phyloP scores from a whole-genome alignment of 1,284 basidiomycete genomes.

The Marasmius oreades region DNA sequence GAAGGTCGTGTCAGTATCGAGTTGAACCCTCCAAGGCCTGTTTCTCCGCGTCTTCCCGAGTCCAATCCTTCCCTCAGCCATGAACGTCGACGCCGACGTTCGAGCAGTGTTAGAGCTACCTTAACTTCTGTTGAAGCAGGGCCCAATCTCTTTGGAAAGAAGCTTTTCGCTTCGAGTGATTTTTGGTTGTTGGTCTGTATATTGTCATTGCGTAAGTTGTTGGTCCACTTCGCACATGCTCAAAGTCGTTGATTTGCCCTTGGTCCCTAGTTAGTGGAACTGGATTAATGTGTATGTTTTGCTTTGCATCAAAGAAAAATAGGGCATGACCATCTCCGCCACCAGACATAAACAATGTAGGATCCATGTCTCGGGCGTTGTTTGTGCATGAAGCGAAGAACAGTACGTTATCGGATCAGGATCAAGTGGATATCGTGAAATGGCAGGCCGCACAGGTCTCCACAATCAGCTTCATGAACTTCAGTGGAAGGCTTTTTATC shows the following conservation, averaged over 20 bases:
- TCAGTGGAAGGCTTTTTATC: slow-evolving; percentile 73
- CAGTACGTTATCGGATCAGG: slow-evolving; percentile 42
- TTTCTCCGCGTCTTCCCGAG: not conserved
- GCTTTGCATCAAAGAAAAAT: not conserved
- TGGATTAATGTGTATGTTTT: slow-evolving; percentile 79
- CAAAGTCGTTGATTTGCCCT: not conserved
- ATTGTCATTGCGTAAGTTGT: slow-evolving; percentile 61
- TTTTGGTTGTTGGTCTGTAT: slow-evolving; percentile 77
- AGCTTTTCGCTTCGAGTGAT: slow-evolving; percentile 42
- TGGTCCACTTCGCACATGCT: not conserved
- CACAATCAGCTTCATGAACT: slow-evolving; percentile 82
- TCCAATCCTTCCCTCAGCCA: not conserved
- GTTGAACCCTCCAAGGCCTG: slow-evolving; percentile 7
- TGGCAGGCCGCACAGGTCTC: slow-evolving; percentile 89
- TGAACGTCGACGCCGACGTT: not conserved
- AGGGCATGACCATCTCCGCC: not conserved
- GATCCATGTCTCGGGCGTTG: slow-evolving; percentile 86
- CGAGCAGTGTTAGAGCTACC: slow-evolving; percentile 5
- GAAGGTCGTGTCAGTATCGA: slow-evolving; percentile 11
- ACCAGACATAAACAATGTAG: slow-evolving; percentile 90
- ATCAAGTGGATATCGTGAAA: slow-evolving; percentile 61
- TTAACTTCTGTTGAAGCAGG: slow-evolving; percentile 14
- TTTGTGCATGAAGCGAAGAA: slow-evolving; percentile 58
- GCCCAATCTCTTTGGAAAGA: slow-evolving; percentile 35
- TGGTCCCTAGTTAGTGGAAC: slow-evolving; percentile 73